A percentile compares a stretch with the other conserved stretches of the same genome.
Conservation (phyloP, 129 eudicot species). For the Flaveria ramosissima region DNA sequence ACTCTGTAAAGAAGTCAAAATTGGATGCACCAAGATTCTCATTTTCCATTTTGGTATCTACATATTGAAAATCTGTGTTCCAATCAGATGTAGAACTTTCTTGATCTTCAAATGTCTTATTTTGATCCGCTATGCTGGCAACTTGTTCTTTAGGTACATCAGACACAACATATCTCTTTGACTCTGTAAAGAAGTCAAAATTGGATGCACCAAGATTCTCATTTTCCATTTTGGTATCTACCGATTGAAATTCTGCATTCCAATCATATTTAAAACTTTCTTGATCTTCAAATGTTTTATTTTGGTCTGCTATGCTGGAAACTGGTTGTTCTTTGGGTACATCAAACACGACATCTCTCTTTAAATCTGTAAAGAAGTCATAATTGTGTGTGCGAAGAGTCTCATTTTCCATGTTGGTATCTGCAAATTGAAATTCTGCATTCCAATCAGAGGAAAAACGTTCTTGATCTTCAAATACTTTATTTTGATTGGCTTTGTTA, state of each 20-base stretch:
- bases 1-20: slow-evolving; percentile 48
- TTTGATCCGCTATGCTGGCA: slow-evolving; percentile 27
- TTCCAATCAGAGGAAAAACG: slow-evolving; percentile 56
- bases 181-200: slow-evolving; percentile 28
- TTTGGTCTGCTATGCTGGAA: slow-evolving; percentile 25
- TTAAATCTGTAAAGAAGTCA: slow-evolving; percentile 44
- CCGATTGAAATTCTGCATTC: slow-evolving; percentile 66
- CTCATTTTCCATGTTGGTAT: slow-evolving; percentile 34
- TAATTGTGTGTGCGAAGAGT: slow-evolving; percentile 43
- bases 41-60: slow-evolving; percentile 37
- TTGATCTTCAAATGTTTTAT: slow-evolving; percentile 34
- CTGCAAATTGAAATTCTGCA: slow-evolving; percentile 63
- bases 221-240: slow-evolving; percentile 36
- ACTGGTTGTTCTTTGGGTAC: slow-evolving; percentile 38
- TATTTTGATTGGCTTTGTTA: slow-evolving; percentile 23
- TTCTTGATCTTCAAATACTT: slow-evolving; percentile 34
- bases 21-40: slow-evolving; percentile 40
- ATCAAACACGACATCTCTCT: slow-evolving; percentile 22
- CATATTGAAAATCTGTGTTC: slow-evolving; percentile 66
- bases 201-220: slow-evolving; percentile 43
- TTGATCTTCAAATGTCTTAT: slow-evolving; percentile 33
- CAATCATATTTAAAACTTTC: slow-evolving; percentile 51
- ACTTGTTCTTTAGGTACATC: background rate
- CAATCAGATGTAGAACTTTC: slow-evolving; percentile 51
- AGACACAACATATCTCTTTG: too few relatives aligned